phyloP scores from a whole-genome alignment of 768 basidiomycete genomes.

The Hericium coralloides region DNA sequence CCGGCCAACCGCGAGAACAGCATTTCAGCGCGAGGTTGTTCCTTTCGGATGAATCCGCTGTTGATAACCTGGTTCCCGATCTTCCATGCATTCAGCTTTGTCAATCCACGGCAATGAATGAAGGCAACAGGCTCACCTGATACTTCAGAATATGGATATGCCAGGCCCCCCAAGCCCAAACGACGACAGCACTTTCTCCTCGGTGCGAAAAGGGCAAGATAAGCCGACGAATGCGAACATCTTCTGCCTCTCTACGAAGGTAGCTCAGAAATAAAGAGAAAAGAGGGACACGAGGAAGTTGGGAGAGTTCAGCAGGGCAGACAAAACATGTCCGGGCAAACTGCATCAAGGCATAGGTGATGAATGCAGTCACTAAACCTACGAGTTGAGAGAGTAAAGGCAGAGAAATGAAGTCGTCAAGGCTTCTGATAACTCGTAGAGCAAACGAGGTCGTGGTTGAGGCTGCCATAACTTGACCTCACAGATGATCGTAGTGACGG shows the following conservation, averaged over 20 bases:
- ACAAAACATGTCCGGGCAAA: not conserved
- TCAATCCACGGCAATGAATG: not conserved
- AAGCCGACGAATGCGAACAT: not conserved
- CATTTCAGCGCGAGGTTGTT: not conserved
- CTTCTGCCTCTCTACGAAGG: not conserved
- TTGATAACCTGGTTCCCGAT: not conserved
- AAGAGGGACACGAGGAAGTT: not conserved
- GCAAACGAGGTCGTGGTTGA: too few species aligned
- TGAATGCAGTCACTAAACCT: too few species aligned
- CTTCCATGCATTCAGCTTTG: not conserved
- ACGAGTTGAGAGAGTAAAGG: too few species aligned
- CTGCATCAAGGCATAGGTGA: too few species aligned
- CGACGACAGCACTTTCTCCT: conserved; percentile 23
- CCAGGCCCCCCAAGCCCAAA: conserved; percentile 33
- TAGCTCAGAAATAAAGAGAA: not conserved
- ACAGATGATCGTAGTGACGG: too few species aligned
- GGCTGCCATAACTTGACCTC: too few species aligned
- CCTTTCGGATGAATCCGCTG: not conserved
- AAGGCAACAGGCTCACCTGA: conserved; percentile 17
- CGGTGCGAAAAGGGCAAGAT: not conserved
- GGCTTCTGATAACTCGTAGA: too few species aligned
- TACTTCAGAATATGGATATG: conserved; percentile 30
- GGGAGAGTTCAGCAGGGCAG: not conserved
- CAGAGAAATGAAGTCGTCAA: too few species aligned
- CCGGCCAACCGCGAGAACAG: not conserved